Evolutionary conservation across 352 stramenopile genomes (phyloP).

Genomic region (Globisporangium carolinianum): DNA sequence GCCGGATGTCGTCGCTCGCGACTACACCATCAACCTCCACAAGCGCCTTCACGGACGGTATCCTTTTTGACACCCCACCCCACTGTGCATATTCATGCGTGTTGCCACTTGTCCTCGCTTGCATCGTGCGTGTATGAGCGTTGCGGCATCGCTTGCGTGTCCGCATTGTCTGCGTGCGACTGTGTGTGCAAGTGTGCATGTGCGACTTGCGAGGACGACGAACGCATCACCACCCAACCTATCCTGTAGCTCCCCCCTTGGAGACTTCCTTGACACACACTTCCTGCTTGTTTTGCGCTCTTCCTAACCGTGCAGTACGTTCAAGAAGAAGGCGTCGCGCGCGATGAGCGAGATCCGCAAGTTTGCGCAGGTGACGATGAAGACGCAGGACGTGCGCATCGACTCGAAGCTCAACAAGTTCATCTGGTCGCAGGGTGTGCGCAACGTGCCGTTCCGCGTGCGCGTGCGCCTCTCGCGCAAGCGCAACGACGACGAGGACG

Average conservation of each 20-base stretch:
- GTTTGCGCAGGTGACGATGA: slow-evolving; percentile 97
- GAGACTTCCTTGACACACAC: slow-evolving; percentile 77
- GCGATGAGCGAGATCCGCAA: slow-evolving; percentile 97
- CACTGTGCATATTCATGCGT: slow-evolving; percentile 16
- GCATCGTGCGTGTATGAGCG: neutral
- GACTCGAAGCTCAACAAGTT: slow-evolving; percentile 97
- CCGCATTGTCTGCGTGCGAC: slow-evolving; percentile 1
- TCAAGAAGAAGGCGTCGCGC: slow-evolving; percentile 97
- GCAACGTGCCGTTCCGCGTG: slow-evolving; percentile 96
- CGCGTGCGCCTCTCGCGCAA: slow-evolving; percentile 97
- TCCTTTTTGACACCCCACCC: slow-evolving; percentile 53
- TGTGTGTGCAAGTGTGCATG: slow-evolving; percentile 5
- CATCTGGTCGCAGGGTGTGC: slow-evolving; percentile 96
- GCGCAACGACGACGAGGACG: slow-evolving; percentile 98
- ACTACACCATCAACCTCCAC: slow-evolving; percentile 99
- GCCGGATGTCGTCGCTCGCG: slow-evolving; percentile 93
- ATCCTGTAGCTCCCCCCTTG: slow-evolving; percentile 79
- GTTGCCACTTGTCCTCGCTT: neutral
- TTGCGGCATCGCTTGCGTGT: neutral
- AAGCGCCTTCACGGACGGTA: slow-evolving; percentile 93
- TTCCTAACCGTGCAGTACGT: slow-evolving; percentile 47
- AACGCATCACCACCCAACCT: slow-evolving; percentile 11
- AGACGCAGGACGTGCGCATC: slow-evolving; percentile 96
- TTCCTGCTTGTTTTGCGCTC: slow-evolving; percentile 15
- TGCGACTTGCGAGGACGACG: slow-evolving; percentile 1